These are phyloP conservation scores for Lachancea mirantina DNA, from an alignment of 805 yeast species.

Conservation along the genomic window DNA sequence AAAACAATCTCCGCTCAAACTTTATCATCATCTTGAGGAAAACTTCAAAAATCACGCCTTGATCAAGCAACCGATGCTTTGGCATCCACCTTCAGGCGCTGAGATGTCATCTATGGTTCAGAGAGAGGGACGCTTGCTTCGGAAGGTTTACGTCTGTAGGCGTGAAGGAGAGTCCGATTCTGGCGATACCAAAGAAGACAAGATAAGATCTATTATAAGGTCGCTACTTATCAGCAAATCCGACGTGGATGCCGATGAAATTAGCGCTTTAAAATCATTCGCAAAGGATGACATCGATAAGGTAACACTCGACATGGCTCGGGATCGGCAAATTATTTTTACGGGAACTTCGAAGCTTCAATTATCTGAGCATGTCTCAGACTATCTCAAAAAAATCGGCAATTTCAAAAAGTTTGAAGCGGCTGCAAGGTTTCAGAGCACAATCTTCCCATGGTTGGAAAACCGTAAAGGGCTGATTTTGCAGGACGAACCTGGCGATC, in stretches of 20 bases:
- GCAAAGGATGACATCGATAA: conserved; percentile 44
- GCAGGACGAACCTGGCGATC: conserved; percentile 48
- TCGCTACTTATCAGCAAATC: conserved; percentile 29
- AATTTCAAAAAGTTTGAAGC: conserved; percentile 34
- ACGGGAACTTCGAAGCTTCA: conserved; percentile 39
- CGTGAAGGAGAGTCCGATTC: conserved; percentile 20
- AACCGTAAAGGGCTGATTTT: conserved; percentile 48
- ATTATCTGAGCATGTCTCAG: conserved; percentile 16
- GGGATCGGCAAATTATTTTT: conserved; percentile 48
- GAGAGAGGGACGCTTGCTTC: conserved; percentile 49
- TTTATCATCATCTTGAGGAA: conserved; percentile 38
- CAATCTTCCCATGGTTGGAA: conserved; percentile 35
- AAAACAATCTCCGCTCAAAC: conserved; percentile 23
- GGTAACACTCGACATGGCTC: conserved; percentile 38
- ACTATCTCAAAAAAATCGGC: conserved; percentile 26
- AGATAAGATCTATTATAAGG: conserved; percentile 29
- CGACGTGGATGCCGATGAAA: conserved; percentile 22
- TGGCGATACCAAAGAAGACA: conserved; percentile 18
- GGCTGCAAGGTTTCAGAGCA: conserved; percentile 41
- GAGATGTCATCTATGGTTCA: conserved; percentile 63
- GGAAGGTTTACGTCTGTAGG: conserved; percentile 40
- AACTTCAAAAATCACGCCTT: conserved; percentile 44
- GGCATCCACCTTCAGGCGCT: conserved; percentile 30
- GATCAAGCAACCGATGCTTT: conserved; percentile 22
- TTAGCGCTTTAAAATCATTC: conserved; percentile 33